phyloP scores from a whole-genome alignment of 495 filamentous ascomycete species.

The Hypoxylon subgilvum region DNA sequence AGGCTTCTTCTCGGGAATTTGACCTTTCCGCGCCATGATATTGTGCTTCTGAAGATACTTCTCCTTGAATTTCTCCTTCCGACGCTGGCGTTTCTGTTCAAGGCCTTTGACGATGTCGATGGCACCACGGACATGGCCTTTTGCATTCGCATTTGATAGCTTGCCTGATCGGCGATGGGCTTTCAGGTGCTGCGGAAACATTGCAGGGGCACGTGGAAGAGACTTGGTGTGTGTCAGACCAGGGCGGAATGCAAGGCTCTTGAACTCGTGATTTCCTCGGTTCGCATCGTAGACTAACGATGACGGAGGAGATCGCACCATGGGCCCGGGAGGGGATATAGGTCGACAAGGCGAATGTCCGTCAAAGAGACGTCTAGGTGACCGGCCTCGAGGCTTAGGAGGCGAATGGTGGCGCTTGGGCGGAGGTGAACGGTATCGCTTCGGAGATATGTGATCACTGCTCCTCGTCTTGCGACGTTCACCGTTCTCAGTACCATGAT shows the following conservation, averaged over 20 bases:
- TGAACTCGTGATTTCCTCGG: constrained; percentile 52
- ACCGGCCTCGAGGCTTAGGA: constrained; percentile 53
- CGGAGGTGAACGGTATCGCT: constrained; percentile 54
- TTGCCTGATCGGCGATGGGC: constrained; percentile 39
- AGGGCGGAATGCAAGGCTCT: constrained; percentile 66
- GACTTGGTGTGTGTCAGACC: constrained; percentile 76
- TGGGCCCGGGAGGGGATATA: constrained; percentile 60
- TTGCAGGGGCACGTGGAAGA: constrained; percentile 72
- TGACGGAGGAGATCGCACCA: constrained; percentile 51
- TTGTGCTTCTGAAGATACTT: constrained; percentile 75
- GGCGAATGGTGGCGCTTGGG: constrained; percentile 55
- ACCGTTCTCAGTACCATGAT: constrained; percentile 46
- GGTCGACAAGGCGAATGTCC: constrained; percentile 72
- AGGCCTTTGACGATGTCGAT: constrained; percentile 97
- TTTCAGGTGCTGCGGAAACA: constrained; percentile 64
- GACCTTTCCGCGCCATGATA: constrained; percentile 58
- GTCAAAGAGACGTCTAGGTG: constrained; percentile 67
- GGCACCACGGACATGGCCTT: constrained; percentile 72
- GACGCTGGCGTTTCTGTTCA: constrained; percentile 88
- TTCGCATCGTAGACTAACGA: constrained; percentile 48
- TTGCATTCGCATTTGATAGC: constrained; percentile 41
- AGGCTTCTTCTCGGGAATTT: constrained; percentile 52
- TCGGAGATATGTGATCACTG: constrained; percentile 45
- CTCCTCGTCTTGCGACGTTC: constrained; percentile 48
- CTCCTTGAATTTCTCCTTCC: constrained; percentile 77